Percentiles rank a stretch among this genome's conserved stretches.
These are phyloP conservation scores for Stentor roeselii DNA, from an alignment of 73 alveolate species.

Conservation along the genomic window DNA sequence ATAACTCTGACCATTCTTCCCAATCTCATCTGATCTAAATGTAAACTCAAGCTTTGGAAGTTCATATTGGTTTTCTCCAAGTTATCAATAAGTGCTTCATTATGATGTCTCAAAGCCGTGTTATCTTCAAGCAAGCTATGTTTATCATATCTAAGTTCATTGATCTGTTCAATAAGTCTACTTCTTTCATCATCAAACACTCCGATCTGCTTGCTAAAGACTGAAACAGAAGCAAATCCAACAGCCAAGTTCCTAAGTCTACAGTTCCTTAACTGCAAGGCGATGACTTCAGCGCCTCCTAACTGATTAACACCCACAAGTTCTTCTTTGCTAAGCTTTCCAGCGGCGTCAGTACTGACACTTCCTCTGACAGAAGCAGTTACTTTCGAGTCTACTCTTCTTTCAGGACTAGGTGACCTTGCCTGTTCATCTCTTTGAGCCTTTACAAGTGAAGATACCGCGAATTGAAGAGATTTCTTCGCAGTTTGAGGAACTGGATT, in stretches of 20 bases:
- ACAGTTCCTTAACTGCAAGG: not conserved
- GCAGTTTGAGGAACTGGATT: not conserved
- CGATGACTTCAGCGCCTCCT: slow-evolving; percentile 16
- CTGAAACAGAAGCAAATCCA: not conserved
- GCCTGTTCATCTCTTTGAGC: not conserved
- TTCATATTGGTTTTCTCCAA: slow-evolving; percentile 12
- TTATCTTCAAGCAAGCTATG: slow-evolving; percentile 22
- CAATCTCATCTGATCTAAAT: slow-evolving; percentile 22
- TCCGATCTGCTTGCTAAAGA: slow-evolving; percentile 5
- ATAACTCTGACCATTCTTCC: slow-evolving; percentile 29
- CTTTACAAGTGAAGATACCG: not conserved
- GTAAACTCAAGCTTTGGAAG: slow-evolving; percentile 7
- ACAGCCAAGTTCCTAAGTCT: not conserved
- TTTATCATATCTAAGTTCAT: slow-evolving; percentile 26
- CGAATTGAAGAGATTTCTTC: not conserved
- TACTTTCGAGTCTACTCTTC: not conserved
- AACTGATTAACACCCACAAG: not conserved
- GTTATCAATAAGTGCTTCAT: slow-evolving; percentile 17
- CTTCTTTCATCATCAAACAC: slow-evolving; percentile 21
- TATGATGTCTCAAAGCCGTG: slow-evolving; percentile 21
- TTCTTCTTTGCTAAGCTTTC: slow-evolving; percentile 6
- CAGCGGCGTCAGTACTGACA: not conserved
- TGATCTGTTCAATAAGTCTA: not conserved
- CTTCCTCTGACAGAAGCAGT: slow-evolving; percentile 5
- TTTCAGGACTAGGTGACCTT: slow-evolving; percentile 7